These are phyloP conservation scores for Paspalum vaginatum DNA, from an alignment of 176 grass and related monocot species.

Conservation along the genomic window DNA sequence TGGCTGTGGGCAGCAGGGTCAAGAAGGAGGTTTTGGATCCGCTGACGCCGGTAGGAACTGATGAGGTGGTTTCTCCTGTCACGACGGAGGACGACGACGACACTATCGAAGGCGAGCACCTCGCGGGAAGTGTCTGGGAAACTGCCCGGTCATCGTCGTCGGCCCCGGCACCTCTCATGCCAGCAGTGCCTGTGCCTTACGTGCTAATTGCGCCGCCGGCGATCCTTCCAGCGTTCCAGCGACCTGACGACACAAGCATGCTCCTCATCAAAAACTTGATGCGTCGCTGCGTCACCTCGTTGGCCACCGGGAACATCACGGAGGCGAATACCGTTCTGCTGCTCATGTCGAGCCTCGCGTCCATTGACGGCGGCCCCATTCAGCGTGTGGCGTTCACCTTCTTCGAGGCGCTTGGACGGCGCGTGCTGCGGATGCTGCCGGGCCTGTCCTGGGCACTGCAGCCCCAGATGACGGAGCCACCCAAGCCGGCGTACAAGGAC, in stretches of 20 bases:
- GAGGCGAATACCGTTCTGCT: conserved; percentile 28
- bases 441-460: conserved; percentile 48
- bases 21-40: neutral
- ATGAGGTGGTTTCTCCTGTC: too few species aligned
- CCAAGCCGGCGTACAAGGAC: neutral
- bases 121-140: too few species aligned
- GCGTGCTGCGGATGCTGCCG: conserved; percentile 30
- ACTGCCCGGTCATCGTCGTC: neutral
- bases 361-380: conserved; percentile 45
- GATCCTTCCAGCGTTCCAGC: neutral
- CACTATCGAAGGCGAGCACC: too few species aligned
- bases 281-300: conserved; percentile 37
- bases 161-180: neutral
- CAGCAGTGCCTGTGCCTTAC: neutral
- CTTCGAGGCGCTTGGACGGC: conserved; percentile 45
- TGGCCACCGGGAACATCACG: conserved; percentile 17
- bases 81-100: too few species aligned
- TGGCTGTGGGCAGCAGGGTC: neutral
- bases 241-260: neutral
- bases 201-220: neutral
- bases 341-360: conserved; percentile 32
- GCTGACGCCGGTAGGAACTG: too few species aligned
- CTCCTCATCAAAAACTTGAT: neutral
- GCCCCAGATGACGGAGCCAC: neutral
- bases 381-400: conserved; percentile 62